Percentiles rank a stretch among this genome's conserved stretches.
phyloP scores from a whole-genome alignment of 768 basidiomycete species.

The Lanmaoa rubissima region DNA sequence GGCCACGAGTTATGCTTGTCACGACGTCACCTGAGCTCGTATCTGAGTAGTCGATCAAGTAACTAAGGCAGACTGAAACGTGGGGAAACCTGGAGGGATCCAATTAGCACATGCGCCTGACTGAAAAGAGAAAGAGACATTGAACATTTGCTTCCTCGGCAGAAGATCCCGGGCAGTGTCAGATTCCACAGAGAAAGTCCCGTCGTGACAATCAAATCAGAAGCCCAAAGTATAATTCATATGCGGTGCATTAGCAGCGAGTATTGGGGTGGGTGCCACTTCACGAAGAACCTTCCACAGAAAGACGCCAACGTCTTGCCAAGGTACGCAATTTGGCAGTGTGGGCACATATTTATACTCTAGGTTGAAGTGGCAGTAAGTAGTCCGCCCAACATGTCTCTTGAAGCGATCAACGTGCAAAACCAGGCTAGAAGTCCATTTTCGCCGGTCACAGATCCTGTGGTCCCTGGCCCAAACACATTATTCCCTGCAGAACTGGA shows the following conservation, averaged over 20 bases:
- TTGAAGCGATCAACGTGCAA: not conserved
- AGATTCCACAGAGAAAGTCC: not conserved
- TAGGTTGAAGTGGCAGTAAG: not conserved
- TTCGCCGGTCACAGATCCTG: not conserved
- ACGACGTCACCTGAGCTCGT: not conserved
- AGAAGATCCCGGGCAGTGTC: not conserved
- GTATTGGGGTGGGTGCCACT: not conserved
- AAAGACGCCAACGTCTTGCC: not conserved
- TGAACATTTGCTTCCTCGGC: no score
- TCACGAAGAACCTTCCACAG: slow-evolving; percentile 1
- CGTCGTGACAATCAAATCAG: no score
- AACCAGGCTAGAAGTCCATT: not conserved
- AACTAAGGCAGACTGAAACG: not conserved
- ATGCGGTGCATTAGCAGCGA: not conserved
- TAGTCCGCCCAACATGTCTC: not conserved
- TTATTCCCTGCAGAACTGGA: not conserved
- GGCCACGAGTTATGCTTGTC: not conserved
- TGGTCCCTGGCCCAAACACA: rapidly evolving
- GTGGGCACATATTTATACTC: not conserved
- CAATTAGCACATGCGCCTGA: not conserved
- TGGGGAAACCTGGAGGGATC: not conserved
- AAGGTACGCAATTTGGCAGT: not conserved
- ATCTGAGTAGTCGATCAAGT: not conserved
- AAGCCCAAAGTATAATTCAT: not conserved
- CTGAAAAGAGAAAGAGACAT: not conserved